Evolutionary conservation across 441 rosid species (phyloP).

Genomic region (Corymbia citriodora): DNA sequence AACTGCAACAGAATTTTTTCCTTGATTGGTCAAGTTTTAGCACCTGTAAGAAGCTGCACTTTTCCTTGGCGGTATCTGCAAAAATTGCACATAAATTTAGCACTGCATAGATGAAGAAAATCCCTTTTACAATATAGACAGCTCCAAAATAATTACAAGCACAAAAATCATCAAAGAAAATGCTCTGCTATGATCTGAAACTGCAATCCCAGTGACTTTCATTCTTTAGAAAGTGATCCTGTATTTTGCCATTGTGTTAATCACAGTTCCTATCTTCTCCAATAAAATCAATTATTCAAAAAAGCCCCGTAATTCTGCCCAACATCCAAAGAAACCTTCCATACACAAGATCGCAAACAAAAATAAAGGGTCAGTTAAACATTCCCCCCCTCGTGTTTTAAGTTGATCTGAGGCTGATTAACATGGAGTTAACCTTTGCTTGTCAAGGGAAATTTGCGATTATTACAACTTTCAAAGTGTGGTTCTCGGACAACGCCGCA

Average conservation of each 20-base stretch:
- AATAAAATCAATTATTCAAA: not conserved
- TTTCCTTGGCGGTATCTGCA: slow-evolving; percentile 98
- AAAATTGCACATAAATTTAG: slow-evolving; percentile 8
- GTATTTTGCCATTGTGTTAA: not conserved
- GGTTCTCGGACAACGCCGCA: not conserved
- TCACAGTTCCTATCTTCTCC: not conserved
- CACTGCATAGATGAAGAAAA: not conserved
- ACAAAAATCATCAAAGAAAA: not conserved
- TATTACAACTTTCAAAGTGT: not conserved
- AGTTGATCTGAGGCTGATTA: not conserved
- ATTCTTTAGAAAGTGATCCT: not conserved
- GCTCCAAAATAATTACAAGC: not conserved
- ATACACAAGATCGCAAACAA: not conserved
- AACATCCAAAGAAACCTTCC: not conserved
- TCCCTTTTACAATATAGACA: not conserved
- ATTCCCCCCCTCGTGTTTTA: not conserved
- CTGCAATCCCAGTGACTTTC: not conserved
- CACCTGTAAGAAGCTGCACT: slow-evolving; percentile 98
- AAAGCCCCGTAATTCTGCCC: not conserved
- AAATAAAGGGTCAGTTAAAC: not conserved
- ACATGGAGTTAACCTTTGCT: not conserved
- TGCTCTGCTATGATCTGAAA: not conserved
- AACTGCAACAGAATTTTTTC: not conserved
- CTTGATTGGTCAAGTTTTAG: slow-evolving; percentile 2
- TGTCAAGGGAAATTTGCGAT: not conserved